Evolutionary conservation across 139 green algal genomes (phyloP).

Genomic region (Chlorella sp.): DNA sequence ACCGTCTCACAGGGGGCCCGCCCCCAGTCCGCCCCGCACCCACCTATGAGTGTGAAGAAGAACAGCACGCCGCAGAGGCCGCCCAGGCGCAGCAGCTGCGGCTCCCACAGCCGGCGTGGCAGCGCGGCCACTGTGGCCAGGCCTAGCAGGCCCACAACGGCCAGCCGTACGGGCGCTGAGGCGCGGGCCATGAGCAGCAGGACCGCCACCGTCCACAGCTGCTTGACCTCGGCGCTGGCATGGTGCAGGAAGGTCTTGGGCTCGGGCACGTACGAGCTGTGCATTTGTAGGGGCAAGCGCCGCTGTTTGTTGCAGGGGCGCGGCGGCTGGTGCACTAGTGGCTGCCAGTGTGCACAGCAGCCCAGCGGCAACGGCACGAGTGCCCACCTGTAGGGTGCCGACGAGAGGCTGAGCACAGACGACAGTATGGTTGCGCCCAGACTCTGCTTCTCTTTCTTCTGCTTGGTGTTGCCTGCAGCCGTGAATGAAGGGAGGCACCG

Average conservation of each 20-base stretch:
- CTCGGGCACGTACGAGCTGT: slow-evolving; percentile 43
- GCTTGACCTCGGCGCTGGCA: slow-evolving; percentile 39
- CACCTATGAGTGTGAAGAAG: slow-evolving; percentile 36
- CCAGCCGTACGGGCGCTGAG: slow-evolving; percentile 6
- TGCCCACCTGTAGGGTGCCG: slow-evolving; percentile 28
- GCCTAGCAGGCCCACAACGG: slow-evolving; percentile 14
- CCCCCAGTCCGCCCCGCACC: neutral
- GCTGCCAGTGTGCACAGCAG: neutral
- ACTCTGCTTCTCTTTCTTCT: neutral
- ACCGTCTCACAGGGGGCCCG: too few species aligned
- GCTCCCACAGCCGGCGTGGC: slow-evolving; percentile 34
- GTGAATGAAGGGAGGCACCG: too few species aligned
- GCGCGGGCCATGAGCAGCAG: slow-evolving; percentile 32
- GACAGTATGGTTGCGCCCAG: slow-evolving; percentile 12
- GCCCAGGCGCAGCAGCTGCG: slow-evolving; percentile 39
- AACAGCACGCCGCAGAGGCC: slow-evolving; percentile 38
- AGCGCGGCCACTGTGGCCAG: slow-evolving; percentile 14
- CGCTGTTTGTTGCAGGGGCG: neutral
- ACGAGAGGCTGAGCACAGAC: slow-evolving; percentile 17
- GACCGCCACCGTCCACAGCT: slow-evolving; percentile 40
- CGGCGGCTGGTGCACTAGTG: neutral
- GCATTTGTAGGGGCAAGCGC: neutral
- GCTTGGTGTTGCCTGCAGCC: neutral
- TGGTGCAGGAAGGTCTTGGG: slow-evolving; percentile 41
- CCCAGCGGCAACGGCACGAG: too few species aligned